Base-by-base conservation (phyloP, 495 filamentous ascomycete species). In the Platismatia glauca region DNA sequence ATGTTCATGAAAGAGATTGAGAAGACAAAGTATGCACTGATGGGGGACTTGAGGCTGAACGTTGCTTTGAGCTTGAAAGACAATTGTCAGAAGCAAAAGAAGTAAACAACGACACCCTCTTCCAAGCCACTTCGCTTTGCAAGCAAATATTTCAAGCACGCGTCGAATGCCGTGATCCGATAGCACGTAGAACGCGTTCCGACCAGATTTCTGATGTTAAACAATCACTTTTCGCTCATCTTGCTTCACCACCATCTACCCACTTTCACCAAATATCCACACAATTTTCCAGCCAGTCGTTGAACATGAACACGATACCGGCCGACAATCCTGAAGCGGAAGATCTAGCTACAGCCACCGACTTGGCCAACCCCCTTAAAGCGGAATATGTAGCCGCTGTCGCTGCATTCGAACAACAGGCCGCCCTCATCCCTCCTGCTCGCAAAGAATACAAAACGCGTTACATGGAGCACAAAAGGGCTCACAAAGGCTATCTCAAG, bases 401-500 rank as follows among this genome's bases (percentile, higher is more conserved):
- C 15, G 6, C 13, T 7, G 29, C 50, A 16, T 33, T 18, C 29
- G 8, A 20, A 33, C 3, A 18, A 2, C 29, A 31, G 0, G 1
- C 4, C 0, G 22, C 1, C 7, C 1, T 3, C n/a, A 8, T 33
- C 2, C 8, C 0, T 6, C 16, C 27, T 3, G 22, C 7, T 0
- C 50, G 50, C 27, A 31, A 53, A 53, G 2, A 33, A n/a, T 53
- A 53, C 29, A 16, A 53, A 0, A 2, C 27, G 15, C 16, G 20
- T 6, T 53, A 20, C 27, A 4, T 13, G 1, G 12, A 18, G 7
- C 48, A 52, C 48, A 29, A 31, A 18, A 0, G 7, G 31, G 4
- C 9, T 24, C 24, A 52, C 16, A 16, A 12, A 15, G 11, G 27
- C 7, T 15, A 24, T 13, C 15, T 29, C 5, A 52, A 31, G 22